Percentiles rank a stretch among this genome's conserved stretches.
These are phyloP conservation scores for Phoma sp. DNA, from an alignment of 2,329 filamentous ascomycete genomes.

Conservation along the genomic window DNA sequence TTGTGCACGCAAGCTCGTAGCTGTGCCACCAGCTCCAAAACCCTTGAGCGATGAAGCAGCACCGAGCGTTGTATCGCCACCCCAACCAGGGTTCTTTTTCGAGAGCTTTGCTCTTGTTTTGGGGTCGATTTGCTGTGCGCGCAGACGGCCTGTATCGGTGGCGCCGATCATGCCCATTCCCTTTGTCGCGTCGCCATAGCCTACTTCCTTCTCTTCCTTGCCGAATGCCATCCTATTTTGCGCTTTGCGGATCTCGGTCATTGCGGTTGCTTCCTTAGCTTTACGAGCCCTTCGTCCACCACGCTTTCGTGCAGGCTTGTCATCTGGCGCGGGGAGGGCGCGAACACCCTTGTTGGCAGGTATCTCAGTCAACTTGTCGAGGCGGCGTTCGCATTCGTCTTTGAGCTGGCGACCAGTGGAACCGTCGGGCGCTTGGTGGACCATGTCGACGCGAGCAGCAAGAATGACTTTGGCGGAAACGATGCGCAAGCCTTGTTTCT, in stretches of 20 bases:
- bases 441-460: slow-evolving; percentile 88
- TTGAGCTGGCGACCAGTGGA: slow-evolving; percentile 83
- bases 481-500: slow-evolving; percentile 93
- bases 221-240: slow-evolving; percentile 97
- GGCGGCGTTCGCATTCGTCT: slow-evolving; percentile 79
- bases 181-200: slow-evolving; percentile 86
- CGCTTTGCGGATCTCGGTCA: slow-evolving; percentile 95
- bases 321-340: slow-evolving; percentile 89
- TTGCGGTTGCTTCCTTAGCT: slow-evolving; percentile 94
- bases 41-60: slow-evolving; percentile 74
- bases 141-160: slow-evolving; percentile 85
- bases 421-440: slow-evolving; percentile 82
- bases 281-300: slow-evolving; percentile 89
- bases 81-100: slow-evolving; percentile 97
- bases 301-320: slow-evolving; percentile 92
- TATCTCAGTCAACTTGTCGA: slow-evolving; percentile 93
- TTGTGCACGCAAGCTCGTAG: slow-evolving; percentile 76
- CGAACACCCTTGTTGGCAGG: slow-evolving; percentile 87
- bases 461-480: slow-evolving; percentile 92
- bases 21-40: slow-evolving; percentile 72
- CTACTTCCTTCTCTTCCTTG: slow-evolving; percentile 92
- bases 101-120: slow-evolving; percentile 91
- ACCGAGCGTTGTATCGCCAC: slow-evolving; percentile 66
- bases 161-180: slow-evolving; percentile 97
- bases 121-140: slow-evolving; percentile 87